phyloP scores from a whole-genome alignment of 768 basidiomycete genomes.

The Tulasnella sp. region DNA sequence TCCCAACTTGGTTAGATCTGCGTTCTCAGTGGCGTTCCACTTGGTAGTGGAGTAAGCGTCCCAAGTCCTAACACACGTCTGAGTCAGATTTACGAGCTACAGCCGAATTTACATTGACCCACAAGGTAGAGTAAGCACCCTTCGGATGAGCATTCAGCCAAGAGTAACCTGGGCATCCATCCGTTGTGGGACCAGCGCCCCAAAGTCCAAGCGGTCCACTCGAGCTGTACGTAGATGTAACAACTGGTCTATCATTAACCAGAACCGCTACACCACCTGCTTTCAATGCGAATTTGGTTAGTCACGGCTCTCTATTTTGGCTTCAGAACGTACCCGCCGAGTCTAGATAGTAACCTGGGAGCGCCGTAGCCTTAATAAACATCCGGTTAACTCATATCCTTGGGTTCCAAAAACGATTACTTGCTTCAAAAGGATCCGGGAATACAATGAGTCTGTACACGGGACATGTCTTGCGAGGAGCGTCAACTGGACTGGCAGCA shows the following conservation, averaged over 20 bases:
- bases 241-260: neutral
- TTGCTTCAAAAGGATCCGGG: neutral
- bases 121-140: neutral
- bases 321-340: neutral
- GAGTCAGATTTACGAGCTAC: neutral
- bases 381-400: neutral
- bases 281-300: neutral
- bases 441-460: neutral
- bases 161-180: neutral
- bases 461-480: neutral
- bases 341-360: neutral
- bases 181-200: neutral
- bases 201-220: conserved; percentile 9
- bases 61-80: neutral
- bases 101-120: neutral
- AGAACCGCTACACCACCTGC: neutral
- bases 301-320: neutral
- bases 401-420: neutral
- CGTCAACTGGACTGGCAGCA: neutral
- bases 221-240: neutral
- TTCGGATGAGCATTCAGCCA: neutral
- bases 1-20: neutral
- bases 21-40: neutral
- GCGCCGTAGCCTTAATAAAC: neutral
- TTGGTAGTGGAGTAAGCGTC: neutral